phyloP scores from a whole-genome alignment of 176 grass and related monocot genomes.

The Zea mays region DNA sequence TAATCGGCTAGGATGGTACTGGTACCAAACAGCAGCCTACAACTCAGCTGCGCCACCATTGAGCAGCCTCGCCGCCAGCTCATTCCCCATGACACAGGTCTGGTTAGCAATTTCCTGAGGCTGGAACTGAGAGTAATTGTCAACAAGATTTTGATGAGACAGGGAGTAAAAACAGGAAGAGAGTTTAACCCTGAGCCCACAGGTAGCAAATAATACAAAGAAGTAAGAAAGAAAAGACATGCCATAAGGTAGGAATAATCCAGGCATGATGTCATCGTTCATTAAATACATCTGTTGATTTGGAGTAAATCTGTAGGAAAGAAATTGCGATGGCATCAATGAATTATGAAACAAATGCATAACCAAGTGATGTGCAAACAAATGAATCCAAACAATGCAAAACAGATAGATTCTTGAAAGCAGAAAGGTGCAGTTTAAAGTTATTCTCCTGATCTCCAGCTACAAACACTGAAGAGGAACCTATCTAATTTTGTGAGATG shows the following conservation, averaged over 20 bases:
- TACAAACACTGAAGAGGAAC: constrained; percentile 20
- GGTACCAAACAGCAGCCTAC: too few relatives aligned
- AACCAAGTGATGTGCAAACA: constrained; percentile 18
- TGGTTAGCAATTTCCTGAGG: too few relatives aligned
- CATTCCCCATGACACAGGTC: too few relatives aligned
- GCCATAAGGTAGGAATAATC: constrained; percentile 99
- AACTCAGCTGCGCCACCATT: too few relatives aligned
- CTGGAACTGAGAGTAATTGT: too few relatives aligned
- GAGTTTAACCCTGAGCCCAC: constrained; percentile 42
- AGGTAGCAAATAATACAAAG: constrained; percentile 87
- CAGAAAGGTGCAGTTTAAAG: constrained; percentile 1
- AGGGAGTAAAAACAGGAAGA: too few relatives aligned
- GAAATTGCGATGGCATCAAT: constrained; percentile 22
- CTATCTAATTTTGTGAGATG: constrained; percentile 1
- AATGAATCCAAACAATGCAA: constrained; percentile 17
- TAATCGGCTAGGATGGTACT: too few relatives aligned
- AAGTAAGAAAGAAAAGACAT: constrained; percentile 89
- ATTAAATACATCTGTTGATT: constrained; percentile 92
- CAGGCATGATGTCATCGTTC: constrained; percentile 39
- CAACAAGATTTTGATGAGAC: too few relatives aligned
- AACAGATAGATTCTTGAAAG: constrained; percentile 19
- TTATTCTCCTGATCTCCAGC: neutral
- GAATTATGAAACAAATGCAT: neutral
- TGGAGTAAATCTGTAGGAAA: constrained; percentile 86
- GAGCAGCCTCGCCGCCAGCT: too few relatives aligned